Conservation (phyloP, 2,329 filamentous ascomycete genomes). For the Dendrostoma leiphaemia region DNA sequence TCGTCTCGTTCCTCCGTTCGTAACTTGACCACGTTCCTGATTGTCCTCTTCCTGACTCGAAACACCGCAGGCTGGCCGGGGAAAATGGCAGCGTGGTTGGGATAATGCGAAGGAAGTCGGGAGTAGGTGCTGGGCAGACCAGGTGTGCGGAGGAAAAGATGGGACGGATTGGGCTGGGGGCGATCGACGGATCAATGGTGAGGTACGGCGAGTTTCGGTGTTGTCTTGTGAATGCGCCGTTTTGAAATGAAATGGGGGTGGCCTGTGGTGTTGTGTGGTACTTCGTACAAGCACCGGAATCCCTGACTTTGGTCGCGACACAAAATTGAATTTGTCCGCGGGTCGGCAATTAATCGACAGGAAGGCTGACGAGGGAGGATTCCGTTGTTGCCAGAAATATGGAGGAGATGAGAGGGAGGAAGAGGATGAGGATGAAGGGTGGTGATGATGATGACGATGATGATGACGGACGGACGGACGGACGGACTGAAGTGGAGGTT, state of each 20-base stretch:
- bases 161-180: not conserved
- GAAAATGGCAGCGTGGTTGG: too few species aligned
- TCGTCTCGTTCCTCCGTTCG: not conserved
- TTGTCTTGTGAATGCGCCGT: not conserved
- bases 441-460: conserved; percentile 11
- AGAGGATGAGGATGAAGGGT: conserved; percentile 9
- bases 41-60: not conserved
- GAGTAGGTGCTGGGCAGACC: not conserved
- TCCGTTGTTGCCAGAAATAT: conserved; percentile 15
- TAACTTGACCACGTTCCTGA: not conserved
- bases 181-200: not conserved
- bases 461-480: not conserved
- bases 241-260: conserved; percentile 4
- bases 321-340: conserved; percentile 39
- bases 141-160: not conserved
- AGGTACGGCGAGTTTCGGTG: not conserved
- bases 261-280: conserved; percentile 16
- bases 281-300: conserved; percentile 25
- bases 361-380: conserved; percentile 12
- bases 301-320: conserved; percentile 31
- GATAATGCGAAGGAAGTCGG: too few species aligned
- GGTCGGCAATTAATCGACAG: conserved; percentile 17
- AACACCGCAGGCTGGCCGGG: too few species aligned
- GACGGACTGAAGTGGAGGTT: conserved; percentile 4
- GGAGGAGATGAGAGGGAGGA: not conserved